Evolutionary conservation across 2,329 filamentous ascomycete species (phyloP), one percentile per base, ranked within the genome.

Genomic region (Exophiala aquamarina): DNA sequence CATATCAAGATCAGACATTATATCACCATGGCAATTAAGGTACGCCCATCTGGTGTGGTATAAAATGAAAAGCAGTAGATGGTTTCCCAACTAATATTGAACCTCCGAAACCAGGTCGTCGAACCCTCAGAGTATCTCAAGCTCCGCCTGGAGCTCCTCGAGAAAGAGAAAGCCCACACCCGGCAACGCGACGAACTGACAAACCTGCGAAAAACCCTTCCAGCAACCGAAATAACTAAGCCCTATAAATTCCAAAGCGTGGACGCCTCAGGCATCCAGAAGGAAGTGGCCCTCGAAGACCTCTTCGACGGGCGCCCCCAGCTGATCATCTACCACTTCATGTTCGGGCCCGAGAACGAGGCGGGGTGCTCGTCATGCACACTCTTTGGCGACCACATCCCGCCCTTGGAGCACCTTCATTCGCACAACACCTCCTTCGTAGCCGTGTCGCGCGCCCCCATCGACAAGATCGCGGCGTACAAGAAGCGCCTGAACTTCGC

Each of bases 241-340:
- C 15, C 56, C 2, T 68, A 68, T 56, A 61, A 51, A 13, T 72
- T 74, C 52, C 59, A 41, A 10, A 18, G 32, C 7, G 7, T 49
- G 19, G 46, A 52, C 36, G 34, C 26, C 20, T 17, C 41, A 10
- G 51, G 36, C 17, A 19, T 43, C 4, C 26, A 29, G 14, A 43
- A 45, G 17, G 26, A 42, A 18, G 55, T 59, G 21, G 57, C 37
- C 13, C 56, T 63, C 10, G 21, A 34, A 2, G 59, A 63, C 26
- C 58, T 63, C 14, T 63, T 64, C 52, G 52, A 52, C 26, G 57
- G 57, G 19, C 61, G 57, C 23, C 46, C 57, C 7, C 61, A 63
- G 33, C 55, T 64, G 6, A 61, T 63, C 35, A 49, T 75, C 28
- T 73, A 73, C 54, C 71, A 75, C 58, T 74, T 73, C 63, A 75